Evolutionary conservation across 805 yeast genomes (phyloP).

Genomic region (Teunomyces tritomae): DNA sequence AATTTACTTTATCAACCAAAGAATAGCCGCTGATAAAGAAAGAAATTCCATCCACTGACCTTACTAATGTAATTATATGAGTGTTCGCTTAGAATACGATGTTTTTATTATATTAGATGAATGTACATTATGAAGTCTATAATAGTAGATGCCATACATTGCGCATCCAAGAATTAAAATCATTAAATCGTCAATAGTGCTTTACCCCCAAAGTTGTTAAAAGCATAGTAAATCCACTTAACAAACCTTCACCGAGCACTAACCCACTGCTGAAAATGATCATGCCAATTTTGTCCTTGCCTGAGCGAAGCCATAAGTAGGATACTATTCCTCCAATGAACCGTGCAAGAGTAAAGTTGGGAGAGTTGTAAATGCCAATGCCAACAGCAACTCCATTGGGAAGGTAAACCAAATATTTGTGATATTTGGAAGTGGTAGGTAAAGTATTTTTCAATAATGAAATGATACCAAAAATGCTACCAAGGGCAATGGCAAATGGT

Average conservation of each 20-base stretch:
- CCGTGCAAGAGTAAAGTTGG: constrained; percentile 90
- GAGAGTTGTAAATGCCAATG: constrained; percentile 90
- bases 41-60: constrained; percentile 28
- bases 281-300: constrained; percentile 54
- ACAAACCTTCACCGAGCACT: constrained; percentile 90
- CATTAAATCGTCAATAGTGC: constrained; percentile 5
- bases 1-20: constrained; percentile 65
- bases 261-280: constrained; percentile 90
- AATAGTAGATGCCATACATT: background rate
- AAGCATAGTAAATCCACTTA: constrained; percentile 78
- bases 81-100: background rate
- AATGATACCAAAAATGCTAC: constrained; percentile 64
- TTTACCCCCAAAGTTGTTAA: constrained; percentile 58
- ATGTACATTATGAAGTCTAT: background rate
- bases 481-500: constrained; percentile 59
- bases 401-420: constrained; percentile 50
- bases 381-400: constrained; percentile 98
- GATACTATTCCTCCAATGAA: constrained; percentile 83
- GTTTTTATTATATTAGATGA: background rate
- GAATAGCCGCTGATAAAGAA: constrained; percentile 64
- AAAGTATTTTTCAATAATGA: constrained; percentile 61
- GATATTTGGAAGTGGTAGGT: constrained; percentile 38
- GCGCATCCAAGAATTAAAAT: background rate
- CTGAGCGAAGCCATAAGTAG: constrained; percentile 50
- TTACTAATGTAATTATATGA: constrained; percentile 1